Base-by-base conservation (phyloP, 495 filamentous ascomycete genomes). In the Glonium stellatum region DNA sequence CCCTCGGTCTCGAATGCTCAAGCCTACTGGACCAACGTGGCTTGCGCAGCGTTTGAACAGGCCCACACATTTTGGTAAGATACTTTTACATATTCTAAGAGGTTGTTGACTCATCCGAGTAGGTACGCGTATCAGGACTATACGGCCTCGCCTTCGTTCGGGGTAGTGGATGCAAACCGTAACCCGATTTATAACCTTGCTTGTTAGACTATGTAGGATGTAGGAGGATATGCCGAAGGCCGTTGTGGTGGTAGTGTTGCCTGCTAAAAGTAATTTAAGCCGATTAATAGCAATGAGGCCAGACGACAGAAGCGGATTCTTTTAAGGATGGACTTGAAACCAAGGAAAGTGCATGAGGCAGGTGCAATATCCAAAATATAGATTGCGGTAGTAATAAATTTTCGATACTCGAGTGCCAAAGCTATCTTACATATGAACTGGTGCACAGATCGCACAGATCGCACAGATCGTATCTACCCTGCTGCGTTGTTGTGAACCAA, bases 81-180 rank as follows among this genome's bases (percentile, higher is more conserved):
- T 37, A 11, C 5, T 37, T 19, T 36, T n/a, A 55, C 8, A 21
- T 11, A 37, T 18, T 55, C 23, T n/a, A 11, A 44, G 48, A 51
- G 23, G 18, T 25, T 22, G 23, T 22, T 31, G n/a, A 22, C 48
- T 51, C 13, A 51, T 44, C 22, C 15, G 18, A 22, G 10, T 51
- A 51, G 66, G 70, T 73, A 73, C 53, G 61, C 68, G 12, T 65
- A 69, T 42, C 66, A 71, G 47, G 71, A 73, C 58, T 70, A 60
- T 47, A n/a, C 18, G 3, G 44, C 44, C 5, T 49, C 19, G 2
- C 67, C 67, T 10, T 59, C 53, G 13, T 69, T 69, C 36, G 67
- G 67, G 15, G 58, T 67, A 0, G 59, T 66, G 5, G 63, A 47
- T 18, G 37, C 34, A 15, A 54, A 63, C 46, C 18, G 55, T 18